Evolutionary conservation across 1,284 basidiomycete genomes (phyloP).

Genomic region (Apiotrichum porosum): DNA sequence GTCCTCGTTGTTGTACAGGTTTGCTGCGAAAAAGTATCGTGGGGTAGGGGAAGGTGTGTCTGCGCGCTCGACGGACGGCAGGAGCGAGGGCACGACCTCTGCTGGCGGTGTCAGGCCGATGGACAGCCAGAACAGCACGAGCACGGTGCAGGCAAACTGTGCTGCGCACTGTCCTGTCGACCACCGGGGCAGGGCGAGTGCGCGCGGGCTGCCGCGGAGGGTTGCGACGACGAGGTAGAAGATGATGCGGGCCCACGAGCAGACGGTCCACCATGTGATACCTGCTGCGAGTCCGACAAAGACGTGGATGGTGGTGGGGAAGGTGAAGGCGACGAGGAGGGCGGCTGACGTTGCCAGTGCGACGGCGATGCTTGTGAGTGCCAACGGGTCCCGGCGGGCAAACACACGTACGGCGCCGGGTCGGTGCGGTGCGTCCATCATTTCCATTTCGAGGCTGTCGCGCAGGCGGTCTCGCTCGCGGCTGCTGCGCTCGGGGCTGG

Average conservation of each 20-base stretch:
- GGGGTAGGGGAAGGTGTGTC: too few species aligned
- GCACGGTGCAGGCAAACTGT: conserved; percentile 8
- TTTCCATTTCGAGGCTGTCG: too few species aligned
- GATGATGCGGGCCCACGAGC: conserved; percentile 13
- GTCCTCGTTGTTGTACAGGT: conserved; percentile 32
- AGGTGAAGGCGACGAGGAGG: conserved; percentile 28
- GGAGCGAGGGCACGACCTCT: conserved; percentile 9
- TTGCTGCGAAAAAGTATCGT: conserved; percentile 32
- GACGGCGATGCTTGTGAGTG: conserved; percentile 7
- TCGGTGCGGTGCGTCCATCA: too few species aligned
- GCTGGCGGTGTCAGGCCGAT: conserved; percentile 16
- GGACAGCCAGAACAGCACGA: conserved; percentile 16
- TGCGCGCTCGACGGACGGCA: background rate
- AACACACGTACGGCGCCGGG: too few species aligned
- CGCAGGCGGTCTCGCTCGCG: too few species aligned
- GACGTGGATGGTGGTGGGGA: conserved; percentile 35
- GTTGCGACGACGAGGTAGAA: background rate
- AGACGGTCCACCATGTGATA: conserved; percentile 17
- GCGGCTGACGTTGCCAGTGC: conserved; percentile 1
- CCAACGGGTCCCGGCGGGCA: conserved; percentile 9
- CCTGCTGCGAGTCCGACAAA: conserved; percentile 19
- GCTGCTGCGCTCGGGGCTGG: too few species aligned
- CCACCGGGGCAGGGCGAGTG: background rate
- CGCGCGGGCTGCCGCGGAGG: background rate
- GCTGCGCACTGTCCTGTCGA: background rate